phyloP scores from a whole-genome alignment of 208 protist genomes.

The Polymyxa betae region DNA sequence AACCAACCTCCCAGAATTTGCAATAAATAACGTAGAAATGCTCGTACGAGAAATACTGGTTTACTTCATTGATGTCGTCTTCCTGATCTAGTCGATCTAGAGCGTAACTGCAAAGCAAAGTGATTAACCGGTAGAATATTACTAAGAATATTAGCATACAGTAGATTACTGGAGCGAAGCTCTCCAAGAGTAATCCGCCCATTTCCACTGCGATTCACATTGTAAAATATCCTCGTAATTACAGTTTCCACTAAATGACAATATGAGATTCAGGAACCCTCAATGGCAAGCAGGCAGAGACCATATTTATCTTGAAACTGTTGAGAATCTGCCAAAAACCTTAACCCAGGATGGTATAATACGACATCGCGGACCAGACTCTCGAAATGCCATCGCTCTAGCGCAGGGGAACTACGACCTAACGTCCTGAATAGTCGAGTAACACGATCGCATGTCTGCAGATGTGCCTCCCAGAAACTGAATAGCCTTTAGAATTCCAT shows the following conservation, averaged over 20 bases:
- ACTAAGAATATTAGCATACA: background rate
- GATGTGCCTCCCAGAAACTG: slow-evolving; percentile 39
- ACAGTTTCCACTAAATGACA: slow-evolving; percentile 12
- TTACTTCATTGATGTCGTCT: slow-evolving; percentile 73
- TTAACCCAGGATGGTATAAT: background rate
- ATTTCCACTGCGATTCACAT: slow-evolving; percentile 17
- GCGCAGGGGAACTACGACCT: background rate
- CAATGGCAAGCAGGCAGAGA: background rate
- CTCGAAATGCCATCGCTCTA: background rate
- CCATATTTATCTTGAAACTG: slow-evolving; percentile 48
- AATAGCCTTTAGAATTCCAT: too few relatives aligned
- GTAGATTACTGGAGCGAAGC: slow-evolving; percentile 13
- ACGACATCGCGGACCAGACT: background rate
- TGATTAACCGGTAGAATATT: background rate
- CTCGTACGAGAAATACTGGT: slow-evolving; percentile 94
- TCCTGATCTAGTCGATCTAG: slow-evolving; percentile 48
- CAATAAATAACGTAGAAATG: slow-evolving; percentile 99
- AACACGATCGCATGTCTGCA: slow-evolving; percentile 34
- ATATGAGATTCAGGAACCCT: background rate
- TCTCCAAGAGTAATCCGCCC: slow-evolving; percentile 32
- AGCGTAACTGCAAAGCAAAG: background rate
- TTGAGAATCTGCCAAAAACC: background rate
- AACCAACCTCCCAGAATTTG: slow-evolving; percentile 93
- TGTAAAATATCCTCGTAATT: slow-evolving; percentile 48
- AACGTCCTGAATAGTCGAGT: background rate